Percentiles rank a stretch among this genome's conserved stretches.
These are phyloP conservation scores for Leccinum arenicola DNA, from an alignment of 768 basidiomycete species.

Conservation along the genomic window DNA sequence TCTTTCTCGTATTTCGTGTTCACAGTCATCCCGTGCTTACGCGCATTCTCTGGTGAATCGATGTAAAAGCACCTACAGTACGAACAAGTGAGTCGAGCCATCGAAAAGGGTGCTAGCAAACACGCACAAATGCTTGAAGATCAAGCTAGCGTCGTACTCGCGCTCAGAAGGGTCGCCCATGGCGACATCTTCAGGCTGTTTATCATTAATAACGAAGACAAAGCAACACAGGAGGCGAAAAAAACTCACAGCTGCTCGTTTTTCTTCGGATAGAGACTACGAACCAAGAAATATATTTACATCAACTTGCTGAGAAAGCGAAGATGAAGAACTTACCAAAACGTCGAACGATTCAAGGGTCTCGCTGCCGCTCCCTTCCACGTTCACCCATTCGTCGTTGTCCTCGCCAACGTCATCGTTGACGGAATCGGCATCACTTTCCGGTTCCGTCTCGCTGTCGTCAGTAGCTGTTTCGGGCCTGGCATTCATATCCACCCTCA, in stretches of 20 bases:
- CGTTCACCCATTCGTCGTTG: constrained; percentile 40
- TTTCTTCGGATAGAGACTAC: constrained; percentile 13
- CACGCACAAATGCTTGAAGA: constrained; percentile 81
- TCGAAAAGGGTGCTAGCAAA: not conserved
- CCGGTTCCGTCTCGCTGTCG: constrained; percentile 47
- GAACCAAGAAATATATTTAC: not conserved
- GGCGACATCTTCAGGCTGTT: constrained; percentile 34
- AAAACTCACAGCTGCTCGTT: not conserved
- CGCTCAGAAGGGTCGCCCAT: constrained; percentile 79
- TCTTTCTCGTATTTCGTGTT: constrained; percentile 51
- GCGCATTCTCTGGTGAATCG: constrained; percentile 76
- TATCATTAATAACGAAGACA: not conserved
- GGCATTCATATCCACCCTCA: constrained; percentile 45
- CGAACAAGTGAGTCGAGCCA: not conserved
- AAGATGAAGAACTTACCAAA: constrained; percentile 3
- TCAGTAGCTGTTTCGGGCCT: constrained; percentile 12
- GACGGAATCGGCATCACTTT: constrained; percentile 68
- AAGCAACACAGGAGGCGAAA: not conserved
- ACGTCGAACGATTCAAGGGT: constrained; percentile 20
- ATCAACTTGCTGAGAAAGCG: not conserved
- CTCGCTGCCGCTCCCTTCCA: constrained; percentile 20
- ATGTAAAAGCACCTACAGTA: constrained; percentile 77
- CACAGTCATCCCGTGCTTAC: constrained; percentile 56
- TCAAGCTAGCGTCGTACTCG: constrained; percentile 75
- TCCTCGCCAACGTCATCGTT: constrained; percentile 47